Evolutionary conservation across 2,329 filamentous ascomycete genomes (phyloP).

Genomic region (Cordyceps fumosorosea): DNA sequence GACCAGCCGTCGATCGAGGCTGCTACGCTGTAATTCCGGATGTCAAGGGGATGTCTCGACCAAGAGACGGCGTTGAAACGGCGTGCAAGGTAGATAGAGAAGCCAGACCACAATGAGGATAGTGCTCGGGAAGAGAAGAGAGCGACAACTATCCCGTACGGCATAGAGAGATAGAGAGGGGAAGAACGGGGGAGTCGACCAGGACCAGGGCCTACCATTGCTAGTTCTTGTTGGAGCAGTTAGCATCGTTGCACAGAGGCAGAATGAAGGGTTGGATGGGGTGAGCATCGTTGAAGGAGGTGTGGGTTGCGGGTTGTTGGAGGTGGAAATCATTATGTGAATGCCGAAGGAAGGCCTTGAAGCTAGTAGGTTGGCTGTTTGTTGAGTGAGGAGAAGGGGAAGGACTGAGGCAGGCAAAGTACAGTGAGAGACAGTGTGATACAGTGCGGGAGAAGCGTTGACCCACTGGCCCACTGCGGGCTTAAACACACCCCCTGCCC

Average conservation of each 20-base stretch:
- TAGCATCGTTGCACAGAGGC: conserved; percentile 43
- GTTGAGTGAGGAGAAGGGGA: neutral
- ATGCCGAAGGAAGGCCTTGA: neutral
- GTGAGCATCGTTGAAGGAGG: neutral
- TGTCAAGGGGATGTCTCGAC: neutral
- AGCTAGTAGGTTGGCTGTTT: neutral
- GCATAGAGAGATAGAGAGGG: neutral
- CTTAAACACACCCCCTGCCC: conserved; percentile 6
- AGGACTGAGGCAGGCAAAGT: neutral
- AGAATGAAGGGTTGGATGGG: conserved; percentile 16
- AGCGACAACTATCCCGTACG: conserved; percentile 1
- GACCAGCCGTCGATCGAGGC: neutral
- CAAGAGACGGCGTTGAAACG: neutral
- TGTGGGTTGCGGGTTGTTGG: neutral
- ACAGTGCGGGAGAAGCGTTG: neutral
- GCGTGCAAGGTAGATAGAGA: neutral
- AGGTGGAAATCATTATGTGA: neutral
- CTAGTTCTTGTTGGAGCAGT: neutral
- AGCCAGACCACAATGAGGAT: neutral
- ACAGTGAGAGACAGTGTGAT: neutral
- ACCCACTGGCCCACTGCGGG: neutral
- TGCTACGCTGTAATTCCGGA: conserved; percentile 9
- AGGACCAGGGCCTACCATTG: neutral
- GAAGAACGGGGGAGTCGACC: neutral
- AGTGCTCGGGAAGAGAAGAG: neutral